Base-by-base conservation (phyloP, 2,329 filamentous ascomycete species). In the Neopestalotiopsis rosae region DNA sequence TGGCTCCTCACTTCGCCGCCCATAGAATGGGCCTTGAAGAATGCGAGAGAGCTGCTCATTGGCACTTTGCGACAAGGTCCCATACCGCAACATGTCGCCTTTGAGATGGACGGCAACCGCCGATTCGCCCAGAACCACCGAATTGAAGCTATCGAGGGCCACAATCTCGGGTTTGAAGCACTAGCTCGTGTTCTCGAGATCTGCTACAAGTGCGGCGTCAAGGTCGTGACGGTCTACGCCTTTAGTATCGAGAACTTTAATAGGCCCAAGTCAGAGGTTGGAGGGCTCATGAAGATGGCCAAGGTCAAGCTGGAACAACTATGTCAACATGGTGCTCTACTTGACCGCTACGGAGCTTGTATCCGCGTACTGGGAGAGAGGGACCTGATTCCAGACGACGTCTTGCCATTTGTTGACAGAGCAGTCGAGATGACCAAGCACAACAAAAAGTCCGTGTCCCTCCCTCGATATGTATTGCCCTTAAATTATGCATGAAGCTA, bases 191-290 rank as follows among this genome's bases (percentile, higher is more conserved):
- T 98, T 66, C 90, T 99, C 69, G 96, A 99, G 81, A 93, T 99
- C 67, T 98, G 96, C 87, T 99, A 98, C 86, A 98, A 97, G 79
- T 94, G 93, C 69, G 96, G 96, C 67, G 95, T 99, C 71, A 95
- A 96, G 80, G 94, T 97, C 9, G 95, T 99, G 52, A 98, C 96
- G 4, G 94, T 99, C 72, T 99, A 98, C 80, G 96, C 96, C 17
- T 99, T 99, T 83, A 97, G 94, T 78, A 98, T 99, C 77, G 96
- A 99, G 82, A 99, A 99, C 84, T 99, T 97, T 85, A 97, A 98
- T 80, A 91, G 96, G 5, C 95, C 94, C 28, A 95, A 96, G 81
- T 96, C 97, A 81, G 96, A 99, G 80, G 96, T 99, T 9, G 94
- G 98, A 78, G 95, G 94, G 38, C 84, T 99, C 71, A 99, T 99